phyloP scores from a whole-genome alignment of 257 asterid genomes.

The Fraxinus cuspidata region DNA sequence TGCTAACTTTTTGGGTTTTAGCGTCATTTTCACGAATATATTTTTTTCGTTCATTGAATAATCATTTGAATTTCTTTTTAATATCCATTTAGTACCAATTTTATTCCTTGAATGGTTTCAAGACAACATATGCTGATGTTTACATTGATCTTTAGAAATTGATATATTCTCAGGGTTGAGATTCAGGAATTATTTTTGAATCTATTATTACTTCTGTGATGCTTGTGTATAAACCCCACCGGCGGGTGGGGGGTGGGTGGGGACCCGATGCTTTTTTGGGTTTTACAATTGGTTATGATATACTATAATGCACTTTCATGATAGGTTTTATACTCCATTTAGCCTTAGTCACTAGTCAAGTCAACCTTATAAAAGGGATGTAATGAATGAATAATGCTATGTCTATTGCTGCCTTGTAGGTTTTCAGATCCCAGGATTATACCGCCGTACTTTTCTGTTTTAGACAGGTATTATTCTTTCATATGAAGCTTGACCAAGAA shows the following conservation, averaged over 20 bases:
- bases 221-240: neutral
- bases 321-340: neutral
- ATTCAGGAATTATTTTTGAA: too few relatives aligned
- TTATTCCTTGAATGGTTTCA: neutral
- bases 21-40: neutral
- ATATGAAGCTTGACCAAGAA: neutral
- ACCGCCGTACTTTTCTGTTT: conserved; percentile 85
- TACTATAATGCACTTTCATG: neutral
- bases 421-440: conserved; percentile 96
- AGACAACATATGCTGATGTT: neutral
- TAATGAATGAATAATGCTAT: neutral
- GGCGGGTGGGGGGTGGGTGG: neutral
- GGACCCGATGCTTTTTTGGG: too few relatives aligned
- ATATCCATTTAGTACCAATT: neutral
- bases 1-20: neutral
- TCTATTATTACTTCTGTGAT: neutral
- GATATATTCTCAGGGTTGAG: too few relatives aligned
- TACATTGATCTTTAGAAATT: too few relatives aligned
- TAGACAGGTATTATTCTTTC: conserved; percentile 61
- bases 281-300: neutral
- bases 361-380: neutral
- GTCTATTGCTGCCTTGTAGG: conserved; percentile 37
- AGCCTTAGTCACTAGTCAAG: neutral
- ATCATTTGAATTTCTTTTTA: neutral
- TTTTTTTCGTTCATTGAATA: neutral